These are phyloP conservation scores for Maudiozyma humilis DNA, from an alignment of 1,139 yeast genomes.

Conservation along the genomic window DNA sequence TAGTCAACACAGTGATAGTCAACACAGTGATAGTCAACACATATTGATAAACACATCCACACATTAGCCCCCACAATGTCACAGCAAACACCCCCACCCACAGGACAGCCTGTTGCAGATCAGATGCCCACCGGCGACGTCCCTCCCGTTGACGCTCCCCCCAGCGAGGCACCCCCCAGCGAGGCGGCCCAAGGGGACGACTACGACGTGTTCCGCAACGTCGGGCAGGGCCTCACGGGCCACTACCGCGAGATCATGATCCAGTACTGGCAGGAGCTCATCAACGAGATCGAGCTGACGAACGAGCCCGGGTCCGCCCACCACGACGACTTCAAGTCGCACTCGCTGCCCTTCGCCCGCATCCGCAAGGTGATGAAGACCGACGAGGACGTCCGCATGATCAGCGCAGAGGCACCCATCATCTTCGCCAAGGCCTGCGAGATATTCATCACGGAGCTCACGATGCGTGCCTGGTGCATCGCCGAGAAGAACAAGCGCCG, in stretches of 20 bases:
- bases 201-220: conserved; percentile 76
- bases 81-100: too few relatives aligned
- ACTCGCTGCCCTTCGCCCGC: conserved; percentile 88
- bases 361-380: conserved; percentile 93
- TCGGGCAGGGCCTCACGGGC: conserved; percentile 85
- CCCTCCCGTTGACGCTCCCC: too few relatives aligned
- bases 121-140: too few relatives aligned
- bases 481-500: conserved; percentile 94
- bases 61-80: too few relatives aligned
- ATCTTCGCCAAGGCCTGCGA: conserved; percentile 97
- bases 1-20: too few relatives aligned
- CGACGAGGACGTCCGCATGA: conserved; percentile 95
- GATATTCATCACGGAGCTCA: conserved; percentile 87
- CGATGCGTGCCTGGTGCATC: conserved; percentile 98
- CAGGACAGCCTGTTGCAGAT: too few relatives aligned
- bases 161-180: too few relatives aligned
- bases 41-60: too few relatives aligned
- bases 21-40: too few relatives aligned
- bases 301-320: conserved; percentile 28
- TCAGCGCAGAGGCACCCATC: conserved; percentile 95
- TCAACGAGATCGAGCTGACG: conserved; percentile 66
- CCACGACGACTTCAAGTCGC: conserved; percentile 70
- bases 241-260: conserved; percentile 80
- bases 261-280: conserved; percentile 95
- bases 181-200: conserved; percentile 27